phyloP scores from a whole-genome alignment of 2,329 filamentous ascomycete genomes.

The Trichoderma afroharzianum region DNA sequence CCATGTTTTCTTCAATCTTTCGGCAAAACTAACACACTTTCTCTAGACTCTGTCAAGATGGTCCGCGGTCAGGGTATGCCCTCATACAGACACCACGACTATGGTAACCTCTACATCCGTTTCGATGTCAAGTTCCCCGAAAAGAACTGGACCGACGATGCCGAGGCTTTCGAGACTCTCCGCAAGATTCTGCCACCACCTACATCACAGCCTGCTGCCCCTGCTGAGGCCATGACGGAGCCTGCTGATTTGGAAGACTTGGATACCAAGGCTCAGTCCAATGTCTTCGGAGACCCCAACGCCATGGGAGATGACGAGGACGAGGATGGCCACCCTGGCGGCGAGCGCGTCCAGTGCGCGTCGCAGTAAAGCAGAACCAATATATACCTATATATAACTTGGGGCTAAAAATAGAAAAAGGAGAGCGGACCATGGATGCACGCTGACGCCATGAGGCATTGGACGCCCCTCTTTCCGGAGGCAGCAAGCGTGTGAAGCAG shows the following conservation, averaged over 20 bases:
- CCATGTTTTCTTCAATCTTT: background rate
- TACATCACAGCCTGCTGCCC: slow-evolving; percentile 60
- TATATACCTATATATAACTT: background rate
- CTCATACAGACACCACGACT: slow-evolving; percentile 89
- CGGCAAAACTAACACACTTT: background rate
- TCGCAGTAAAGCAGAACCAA: slow-evolving; percentile 63
- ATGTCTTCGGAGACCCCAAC: slow-evolving; percentile 63
- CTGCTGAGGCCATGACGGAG: slow-evolving; percentile 85
- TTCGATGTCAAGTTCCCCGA: slow-evolving; percentile 97
- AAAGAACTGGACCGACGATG: slow-evolving; percentile 63
- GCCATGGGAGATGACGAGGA: slow-evolving; percentile 70
- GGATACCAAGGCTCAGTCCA: slow-evolving; percentile 61
- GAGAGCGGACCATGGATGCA: background rate
- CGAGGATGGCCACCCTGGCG: slow-evolving; percentile 69
- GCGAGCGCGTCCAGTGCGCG: slow-evolving; percentile 80
- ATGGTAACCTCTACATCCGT: slow-evolving; percentile 93
- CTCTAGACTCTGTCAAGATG: slow-evolving; percentile 80
- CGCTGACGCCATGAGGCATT: background rate
- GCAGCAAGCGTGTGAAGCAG: slow-evolving; percentile 15
- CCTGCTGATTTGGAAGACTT: slow-evolving; percentile 83
- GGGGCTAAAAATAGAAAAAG: background rate
- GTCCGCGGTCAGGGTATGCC: slow-evolving; percentile 98
- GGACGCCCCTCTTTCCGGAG: background rate
- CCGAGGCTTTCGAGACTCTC: slow-evolving; percentile 71
- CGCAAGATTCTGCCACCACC: slow-evolving; percentile 80